Base-by-base conservation (phyloP, 495 filamentous ascomycete species). In the Aspergillus asperescens region DNA sequence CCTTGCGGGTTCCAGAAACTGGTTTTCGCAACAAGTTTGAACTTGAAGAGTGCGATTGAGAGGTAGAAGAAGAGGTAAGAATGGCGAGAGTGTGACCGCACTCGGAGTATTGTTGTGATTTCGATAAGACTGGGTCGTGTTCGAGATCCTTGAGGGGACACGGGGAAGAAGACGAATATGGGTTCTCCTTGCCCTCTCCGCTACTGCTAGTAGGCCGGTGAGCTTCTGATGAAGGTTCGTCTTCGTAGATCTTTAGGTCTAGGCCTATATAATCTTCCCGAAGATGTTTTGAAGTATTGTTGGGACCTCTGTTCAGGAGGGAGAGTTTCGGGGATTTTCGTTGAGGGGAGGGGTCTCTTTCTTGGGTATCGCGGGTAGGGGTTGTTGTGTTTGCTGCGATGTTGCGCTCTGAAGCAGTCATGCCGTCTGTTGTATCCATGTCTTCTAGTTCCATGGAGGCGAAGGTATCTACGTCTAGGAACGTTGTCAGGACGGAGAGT, bases 391-490 rank as follows among this genome's bases (percentile, higher is more conserved):
- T 76, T 10, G 70, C 72, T 16, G 62, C 59, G 38, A 77, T 73
- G 39, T 77, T 78, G 52, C 66, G 57, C 29, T 75, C 71, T 0
- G 75, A 75, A 7, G 63, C 60, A 22, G 64, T 65, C 60, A 13
- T 34, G 16, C 13, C 7, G 18, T 47, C 44, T n/a, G 44, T 6
- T 19, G 13, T n/a, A 19, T 34, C 40, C 29, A 43, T 48, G 20
- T 55, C 51, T 9, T 60, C 55, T 44, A 48, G 31, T 2, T 56
- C 59, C 41, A 35, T 28, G 9, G 43, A 41, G 19, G 40, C 18
- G 28, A 52, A 56, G 4, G 55, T 56, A 39, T 72, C 69, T 19
- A 55, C 42, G 40, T 72, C 69, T 4, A 69, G 37, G 13, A 23
- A 56, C n/a, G 64, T 54, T 29, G 67, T 60, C 31, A 74, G 55